phyloP scores from a whole-genome alignment of 192 early-diverging fungal species.

The Funneliformis mosseae region DNA sequence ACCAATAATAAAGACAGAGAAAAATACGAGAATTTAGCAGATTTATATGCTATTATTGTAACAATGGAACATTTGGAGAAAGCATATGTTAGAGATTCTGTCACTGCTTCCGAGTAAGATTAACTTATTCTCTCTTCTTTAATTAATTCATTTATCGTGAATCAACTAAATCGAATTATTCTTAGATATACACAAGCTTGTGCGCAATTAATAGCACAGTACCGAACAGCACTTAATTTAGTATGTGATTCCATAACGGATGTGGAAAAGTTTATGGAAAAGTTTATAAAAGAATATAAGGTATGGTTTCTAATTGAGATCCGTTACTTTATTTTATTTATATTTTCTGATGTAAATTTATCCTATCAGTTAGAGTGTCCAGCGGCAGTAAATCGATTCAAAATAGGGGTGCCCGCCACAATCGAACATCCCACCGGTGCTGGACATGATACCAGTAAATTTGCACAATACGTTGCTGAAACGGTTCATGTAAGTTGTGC shows the following conservation, averaged over 20 bases:
- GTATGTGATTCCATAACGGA: slow-evolving; percentile 61
- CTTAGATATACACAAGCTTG: slow-evolving; percentile 87
- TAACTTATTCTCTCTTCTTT: neutral
- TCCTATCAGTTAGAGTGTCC: slow-evolving; percentile 71
- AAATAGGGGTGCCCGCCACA: slow-evolving; percentile 95
- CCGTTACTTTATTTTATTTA: neutral
- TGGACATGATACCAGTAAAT: slow-evolving; percentile 51
- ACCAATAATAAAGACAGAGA: slow-evolving; percentile 85
- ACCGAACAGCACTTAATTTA: slow-evolving; percentile 80
- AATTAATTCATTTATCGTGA: neutral
- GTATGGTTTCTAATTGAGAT: slow-evolving; percentile 34
- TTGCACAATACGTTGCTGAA: slow-evolving; percentile 83
- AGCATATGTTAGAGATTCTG: slow-evolving; percentile 87
- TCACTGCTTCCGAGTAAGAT: slow-evolving; percentile 75
- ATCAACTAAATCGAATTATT: neutral
- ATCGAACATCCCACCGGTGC: slow-evolving; percentile 81
- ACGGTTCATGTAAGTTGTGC: slow-evolving; percentile 55
- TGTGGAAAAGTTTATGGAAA: slow-evolving; percentile 75
- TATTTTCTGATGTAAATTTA: neutral
- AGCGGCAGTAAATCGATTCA: slow-evolving; percentile 82
- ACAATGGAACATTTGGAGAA: slow-evolving; percentile 90
- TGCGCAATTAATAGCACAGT: slow-evolving; percentile 87
- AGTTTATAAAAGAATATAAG: slow-evolving; percentile 82
- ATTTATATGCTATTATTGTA: slow-evolving; percentile 90
- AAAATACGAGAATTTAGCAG: slow-evolving; percentile 89